Conservation (phyloP, 805 yeast species). For the Lipomyces chichibuensis region DNA sequence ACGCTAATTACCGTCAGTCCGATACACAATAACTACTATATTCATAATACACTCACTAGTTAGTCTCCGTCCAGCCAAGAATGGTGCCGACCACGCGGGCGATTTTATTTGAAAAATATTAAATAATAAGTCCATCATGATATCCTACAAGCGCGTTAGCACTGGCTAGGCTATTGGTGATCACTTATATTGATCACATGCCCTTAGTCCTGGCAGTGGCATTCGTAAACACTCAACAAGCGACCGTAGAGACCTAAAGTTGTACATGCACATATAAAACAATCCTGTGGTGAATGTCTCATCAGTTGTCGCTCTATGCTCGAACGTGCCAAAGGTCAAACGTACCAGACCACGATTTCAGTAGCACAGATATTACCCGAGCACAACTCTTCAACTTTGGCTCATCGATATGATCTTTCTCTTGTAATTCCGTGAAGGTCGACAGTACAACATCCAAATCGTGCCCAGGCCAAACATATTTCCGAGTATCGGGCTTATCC, state of each 20-base stretch:
- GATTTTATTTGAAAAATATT: slow-evolving; percentile 66
- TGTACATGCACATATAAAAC: slow-evolving; percentile 60
- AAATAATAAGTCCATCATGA: slow-evolving; percentile 69
- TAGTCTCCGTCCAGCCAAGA: slow-evolving; percentile 41
- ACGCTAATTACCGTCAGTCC: background rate
- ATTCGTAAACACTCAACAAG: slow-evolving; percentile 64
- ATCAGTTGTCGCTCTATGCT: background rate
- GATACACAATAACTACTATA: background rate
- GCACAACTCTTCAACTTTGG: slow-evolving; percentile 65
- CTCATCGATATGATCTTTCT: slow-evolving; percentile 51
- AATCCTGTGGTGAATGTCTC: slow-evolving; percentile 53
- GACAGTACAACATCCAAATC: slow-evolving; percentile 67
- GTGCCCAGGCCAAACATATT: slow-evolving; percentile 58
- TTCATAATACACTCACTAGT: slow-evolving; percentile 21
- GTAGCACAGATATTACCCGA: slow-evolving; percentile 58
- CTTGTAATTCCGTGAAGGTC: slow-evolving; percentile 68
- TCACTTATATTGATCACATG: background rate
- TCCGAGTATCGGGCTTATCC: slow-evolving; percentile 59
- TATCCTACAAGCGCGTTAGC: slow-evolving; percentile 49
- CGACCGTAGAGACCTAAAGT: slow-evolving; percentile 58
- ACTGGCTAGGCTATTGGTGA: background rate
- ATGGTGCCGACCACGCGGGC: slow-evolving; percentile 56
- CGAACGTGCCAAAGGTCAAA: background rate
- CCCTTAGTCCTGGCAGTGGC: slow-evolving; percentile 54
- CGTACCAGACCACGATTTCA: slow-evolving; percentile 59